These are phyloP conservation scores for Physcomitrium patens DNA, from an alignment of 225 moss, liverwort and hornwort genomes.

Conservation along the genomic window DNA sequence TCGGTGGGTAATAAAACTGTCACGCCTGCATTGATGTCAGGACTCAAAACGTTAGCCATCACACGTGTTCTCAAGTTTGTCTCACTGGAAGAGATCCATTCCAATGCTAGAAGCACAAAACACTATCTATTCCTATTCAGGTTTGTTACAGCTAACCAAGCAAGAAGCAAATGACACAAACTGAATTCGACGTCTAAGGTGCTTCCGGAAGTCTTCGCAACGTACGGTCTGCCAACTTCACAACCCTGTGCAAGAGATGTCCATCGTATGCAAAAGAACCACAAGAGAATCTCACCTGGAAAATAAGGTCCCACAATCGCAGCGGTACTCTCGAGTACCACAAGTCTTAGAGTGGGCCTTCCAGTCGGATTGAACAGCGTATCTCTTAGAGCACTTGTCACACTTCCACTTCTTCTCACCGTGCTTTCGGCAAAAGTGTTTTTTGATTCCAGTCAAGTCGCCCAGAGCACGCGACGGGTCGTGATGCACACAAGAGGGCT, in stretches of 20 bases:
- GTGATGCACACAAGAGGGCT: conserved; percentile 99
- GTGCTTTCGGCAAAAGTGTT: conserved; percentile 99
- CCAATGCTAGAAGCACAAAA: conserved; percentile 12
- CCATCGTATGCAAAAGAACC: neutral
- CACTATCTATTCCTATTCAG: neutral
- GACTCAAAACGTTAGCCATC: conserved; percentile 26
- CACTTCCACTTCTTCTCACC: conserved; percentile 99
- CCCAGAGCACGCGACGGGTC: conserved; percentile 99
- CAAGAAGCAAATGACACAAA: neutral
- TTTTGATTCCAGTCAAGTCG: conserved; percentile 98
- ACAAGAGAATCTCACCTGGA: conserved; percentile 66
- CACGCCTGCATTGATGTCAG: conserved; percentile 71
- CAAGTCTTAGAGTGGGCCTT: conserved; percentile 99
- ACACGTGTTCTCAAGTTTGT: neutral
- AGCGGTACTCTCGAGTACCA: conserved; percentile 98
- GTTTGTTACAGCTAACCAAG: conserved; percentile 15
- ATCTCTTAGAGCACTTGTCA: conserved; percentile 99
- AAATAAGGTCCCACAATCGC: conserved; percentile 98
- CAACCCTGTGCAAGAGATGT: neutral
- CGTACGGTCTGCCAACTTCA: conserved; percentile 18
- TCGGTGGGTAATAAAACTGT: conserved; percentile 99
- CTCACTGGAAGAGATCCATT: neutral
- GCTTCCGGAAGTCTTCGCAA: conserved; percentile 1
- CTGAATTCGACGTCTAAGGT: neutral
- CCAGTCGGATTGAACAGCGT: conserved; percentile 99